phyloP scores from a whole-genome alignment of 805 yeast species.

The Myxozyma sirexii region DNA sequence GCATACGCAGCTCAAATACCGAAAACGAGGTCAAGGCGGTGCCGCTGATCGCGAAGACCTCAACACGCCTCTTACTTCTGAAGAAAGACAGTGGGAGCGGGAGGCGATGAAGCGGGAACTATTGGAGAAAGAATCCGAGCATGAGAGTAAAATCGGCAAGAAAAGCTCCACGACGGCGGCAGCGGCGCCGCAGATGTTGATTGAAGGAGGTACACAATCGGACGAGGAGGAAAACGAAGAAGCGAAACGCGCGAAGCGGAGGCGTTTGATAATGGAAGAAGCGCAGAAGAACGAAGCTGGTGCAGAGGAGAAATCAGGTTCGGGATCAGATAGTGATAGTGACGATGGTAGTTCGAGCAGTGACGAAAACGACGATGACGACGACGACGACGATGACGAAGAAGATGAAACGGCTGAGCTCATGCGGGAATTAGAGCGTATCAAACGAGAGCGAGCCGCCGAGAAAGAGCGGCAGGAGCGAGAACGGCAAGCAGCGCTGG shows the following conservation, averaged over 20 bases:
- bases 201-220: constrained; percentile 8
- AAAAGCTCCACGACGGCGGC: too few species aligned
- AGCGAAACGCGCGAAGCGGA: constrained; percentile 19
- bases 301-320: constrained; percentile 7
- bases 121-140: constrained; percentile 35
- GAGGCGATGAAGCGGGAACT: constrained; percentile 38
- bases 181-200: constrained; percentile 8
- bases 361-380: constrained; percentile 26
- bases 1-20: constrained; percentile 54
- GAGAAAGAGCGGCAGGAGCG: constrained; percentile 36
- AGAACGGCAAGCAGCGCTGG: constrained; percentile 31
- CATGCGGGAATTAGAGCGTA: constrained; percentile 42
- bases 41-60: constrained; percentile 36
- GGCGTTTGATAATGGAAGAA: constrained; percentile 32
- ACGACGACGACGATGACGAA: constrained; percentile 37
- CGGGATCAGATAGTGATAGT: constrained; percentile 18
- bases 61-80: constrained; percentile 14
- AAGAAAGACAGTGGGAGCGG: constrained; percentile 24
- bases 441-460: constrained; percentile 41
- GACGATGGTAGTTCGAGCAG: constrained; percentile 6
- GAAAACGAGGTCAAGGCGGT: constrained; percentile 46
- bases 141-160: constrained; percentile 27
- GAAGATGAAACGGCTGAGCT: constrained; percentile 44
- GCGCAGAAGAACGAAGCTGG: constrained; percentile 24
- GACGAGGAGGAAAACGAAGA: constrained; percentile 17